These are phyloP conservation scores for Lasiodiplodia citricola DNA, from an alignment of 2,329 filamentous ascomycete genomes.

Conservation along the genomic window DNA sequence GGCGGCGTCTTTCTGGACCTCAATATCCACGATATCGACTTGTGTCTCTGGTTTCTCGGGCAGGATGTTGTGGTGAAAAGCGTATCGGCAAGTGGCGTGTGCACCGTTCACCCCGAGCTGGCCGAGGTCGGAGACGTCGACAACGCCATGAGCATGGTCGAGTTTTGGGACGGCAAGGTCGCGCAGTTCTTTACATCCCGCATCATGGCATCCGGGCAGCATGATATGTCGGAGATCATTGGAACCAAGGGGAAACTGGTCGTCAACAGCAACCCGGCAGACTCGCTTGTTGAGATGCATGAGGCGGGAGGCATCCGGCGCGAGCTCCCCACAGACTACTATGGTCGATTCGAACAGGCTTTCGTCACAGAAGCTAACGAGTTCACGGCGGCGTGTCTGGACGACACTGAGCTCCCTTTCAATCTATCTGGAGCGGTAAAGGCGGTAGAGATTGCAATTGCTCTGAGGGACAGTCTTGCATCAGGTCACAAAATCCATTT, in stretches of 20 bases:
- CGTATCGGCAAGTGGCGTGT: conserved; percentile 62
- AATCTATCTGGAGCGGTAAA: conserved; percentile 46
- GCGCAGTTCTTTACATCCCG: conserved; percentile 68
- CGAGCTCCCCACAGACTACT: conserved; percentile 67
- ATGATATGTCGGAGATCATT: conserved; percentile 71
- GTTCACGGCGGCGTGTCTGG: conserved; percentile 65
- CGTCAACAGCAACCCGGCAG: conserved; percentile 64
- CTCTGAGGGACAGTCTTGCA: neutral
- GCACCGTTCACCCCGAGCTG: conserved; percentile 64
- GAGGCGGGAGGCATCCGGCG: conserved; percentile 60
- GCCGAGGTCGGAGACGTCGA: conserved; percentile 64
- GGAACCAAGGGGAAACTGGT: conserved; percentile 68
- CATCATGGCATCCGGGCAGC: conserved; percentile 72
- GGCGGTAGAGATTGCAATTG: neutral
- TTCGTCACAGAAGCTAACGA: conserved; percentile 69
- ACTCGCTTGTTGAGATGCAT: conserved; percentile 62
- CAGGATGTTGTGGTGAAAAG: conserved; percentile 60
- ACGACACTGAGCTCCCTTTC: conserved; percentile 61
- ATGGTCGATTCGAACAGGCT: conserved; percentile 65
- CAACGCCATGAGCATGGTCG: conserved; percentile 68
- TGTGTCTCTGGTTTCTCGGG: conserved; percentile 68
- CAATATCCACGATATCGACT: conserved; percentile 72
- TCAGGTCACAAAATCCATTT: neutral
- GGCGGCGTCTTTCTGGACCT: conserved; percentile 75
- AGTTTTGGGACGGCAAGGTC: conserved; percentile 68